Evolutionary conservation across 805 yeast species (phyloP).

Genomic region (Blastobotrys attinorum): DNA sequence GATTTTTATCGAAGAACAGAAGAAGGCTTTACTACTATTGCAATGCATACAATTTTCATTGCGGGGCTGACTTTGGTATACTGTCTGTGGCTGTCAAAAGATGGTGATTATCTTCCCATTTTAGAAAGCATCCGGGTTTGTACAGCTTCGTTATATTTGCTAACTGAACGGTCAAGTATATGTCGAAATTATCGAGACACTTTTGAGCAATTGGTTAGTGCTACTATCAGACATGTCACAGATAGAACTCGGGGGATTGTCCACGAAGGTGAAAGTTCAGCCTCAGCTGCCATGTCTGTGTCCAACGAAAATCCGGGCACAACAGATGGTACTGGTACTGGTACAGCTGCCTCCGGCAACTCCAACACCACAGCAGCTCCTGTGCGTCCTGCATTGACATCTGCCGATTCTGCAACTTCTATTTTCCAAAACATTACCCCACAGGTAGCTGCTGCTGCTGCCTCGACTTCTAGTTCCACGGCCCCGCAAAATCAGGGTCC

Average conservation of each 20-base stretch:
- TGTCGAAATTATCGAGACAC: constrained; percentile 58
- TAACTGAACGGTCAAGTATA: constrained; percentile 58
- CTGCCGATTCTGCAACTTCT: neutral
- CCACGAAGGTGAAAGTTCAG: neutral
- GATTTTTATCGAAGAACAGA: constrained; percentile 56
- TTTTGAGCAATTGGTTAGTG: constrained; percentile 57
- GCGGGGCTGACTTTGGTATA: constrained; percentile 63
- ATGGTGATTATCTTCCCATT: constrained; percentile 31
- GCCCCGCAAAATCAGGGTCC: neutral
- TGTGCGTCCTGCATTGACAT: neutral
- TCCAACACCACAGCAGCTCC: too few species aligned
- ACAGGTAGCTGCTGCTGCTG: too few species aligned
- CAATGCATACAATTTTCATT: constrained; percentile 58
- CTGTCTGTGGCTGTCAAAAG: constrained; percentile 59
- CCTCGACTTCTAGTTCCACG: neutral
- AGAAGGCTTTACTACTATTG: constrained; percentile 56
- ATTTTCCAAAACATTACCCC: constrained; percentile 1
- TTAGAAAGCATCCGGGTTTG: constrained; percentile 60
- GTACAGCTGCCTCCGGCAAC: neutral
- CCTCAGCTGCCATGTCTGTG: too few species aligned
- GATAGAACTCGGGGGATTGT: neutral
- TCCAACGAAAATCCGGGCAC: too few species aligned
- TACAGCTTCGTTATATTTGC: constrained; percentile 53
- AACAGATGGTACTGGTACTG: too few species aligned
- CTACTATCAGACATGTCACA: constrained; percentile 54